Percentiles rank a stretch among this genome's conserved stretches.
These are phyloP conservation scores for Eragrostis nindensis DNA, from an alignment of 176 grass and related monocot genomes.

Conservation along the genomic window DNA sequence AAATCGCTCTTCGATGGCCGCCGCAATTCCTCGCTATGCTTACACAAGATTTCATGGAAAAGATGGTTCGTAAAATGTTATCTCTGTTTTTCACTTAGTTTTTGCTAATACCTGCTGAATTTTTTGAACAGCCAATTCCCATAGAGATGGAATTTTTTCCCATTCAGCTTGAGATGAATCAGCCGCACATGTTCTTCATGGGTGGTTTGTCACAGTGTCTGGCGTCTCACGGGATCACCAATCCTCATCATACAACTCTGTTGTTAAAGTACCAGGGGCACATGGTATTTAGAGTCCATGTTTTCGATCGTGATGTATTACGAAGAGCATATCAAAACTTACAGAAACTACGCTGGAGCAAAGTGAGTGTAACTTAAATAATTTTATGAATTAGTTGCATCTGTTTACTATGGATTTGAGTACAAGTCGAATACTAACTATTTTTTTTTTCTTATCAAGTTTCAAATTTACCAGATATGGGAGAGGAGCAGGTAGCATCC, in stretches of 20 bases:
- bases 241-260: background rate
- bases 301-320: background rate
- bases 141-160: background rate
- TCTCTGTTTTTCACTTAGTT: background rate
- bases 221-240: background rate
- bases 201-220: conserved; percentile 11
- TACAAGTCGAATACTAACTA: background rate
- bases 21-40: conserved; percentile 16
- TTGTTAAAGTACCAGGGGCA: conserved; percentile 19
- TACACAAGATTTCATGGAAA: background rate
- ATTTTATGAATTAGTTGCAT: background rate
- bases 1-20: background rate
- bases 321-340: background rate
- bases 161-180: too few relatives aligned
- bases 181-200: background rate
- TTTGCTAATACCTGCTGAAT: background rate
- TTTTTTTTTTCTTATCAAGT: background rate
- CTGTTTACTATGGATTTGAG: background rate
- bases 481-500: conserved; percentile 1
- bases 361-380: background rate
- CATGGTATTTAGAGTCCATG: background rate
- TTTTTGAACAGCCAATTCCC: background rate
- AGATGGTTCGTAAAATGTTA: conserved; percentile 26
- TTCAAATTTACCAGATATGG: background rate
- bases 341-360: background rate